phyloP scores from a whole-genome alignment of 805 yeast genomes.

The Myxozyma melibiosi region DNA sequence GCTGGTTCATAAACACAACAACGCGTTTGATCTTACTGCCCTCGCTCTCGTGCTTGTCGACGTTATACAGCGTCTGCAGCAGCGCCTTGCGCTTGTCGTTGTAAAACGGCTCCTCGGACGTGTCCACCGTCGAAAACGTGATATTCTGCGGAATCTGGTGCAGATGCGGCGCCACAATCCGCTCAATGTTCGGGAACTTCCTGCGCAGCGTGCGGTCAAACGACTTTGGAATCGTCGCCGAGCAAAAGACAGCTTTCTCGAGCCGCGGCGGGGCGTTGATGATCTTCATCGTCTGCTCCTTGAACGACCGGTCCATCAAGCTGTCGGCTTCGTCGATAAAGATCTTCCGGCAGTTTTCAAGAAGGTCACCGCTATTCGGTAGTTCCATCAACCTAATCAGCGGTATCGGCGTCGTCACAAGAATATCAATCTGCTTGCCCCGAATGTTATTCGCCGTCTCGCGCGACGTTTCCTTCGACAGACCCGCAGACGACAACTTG shows the following conservation, averaged over 20 bases:
- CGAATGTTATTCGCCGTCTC: slow-evolving; percentile 28
- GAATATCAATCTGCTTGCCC: slow-evolving; percentile 64
- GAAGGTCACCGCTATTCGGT: slow-evolving; percentile 43
- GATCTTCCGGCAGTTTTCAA: slow-evolving; percentile 42
- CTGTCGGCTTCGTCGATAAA: slow-evolving; percentile 96
- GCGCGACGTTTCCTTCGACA: slow-evolving; percentile 24
- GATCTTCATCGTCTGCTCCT: slow-evolving; percentile 53
- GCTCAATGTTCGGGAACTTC: slow-evolving; percentile 64
- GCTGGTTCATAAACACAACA: slow-evolving; percentile 80
- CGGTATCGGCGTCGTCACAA: slow-evolving; percentile 75
- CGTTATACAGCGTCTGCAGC: slow-evolving; percentile 86
- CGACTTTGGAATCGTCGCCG: slow-evolving; percentile 86
- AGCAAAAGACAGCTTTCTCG: slow-evolving; percentile 70
- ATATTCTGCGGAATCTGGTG: slow-evolving; percentile 82
- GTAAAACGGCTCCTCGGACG: slow-evolving; percentile 74
- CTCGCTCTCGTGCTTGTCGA: slow-evolving; percentile 81
- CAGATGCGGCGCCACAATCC: slow-evolving; percentile 75
- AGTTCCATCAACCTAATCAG: slow-evolving; percentile 39
- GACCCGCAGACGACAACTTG: slow-evolving; percentile 38
- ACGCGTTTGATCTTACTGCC: slow-evolving; percentile 73
- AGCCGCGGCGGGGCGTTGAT: slow-evolving; percentile 46
- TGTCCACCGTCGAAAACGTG: slow-evolving; percentile 73
- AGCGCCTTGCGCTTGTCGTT: slow-evolving; percentile 82
- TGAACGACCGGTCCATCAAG: slow-evolving; percentile 77
- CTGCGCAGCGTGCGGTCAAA: slow-evolving; percentile 63